Base-by-base conservation (phyloP, 495 filamentous ascomycete genomes). In the Physcia stellaris region DNA sequence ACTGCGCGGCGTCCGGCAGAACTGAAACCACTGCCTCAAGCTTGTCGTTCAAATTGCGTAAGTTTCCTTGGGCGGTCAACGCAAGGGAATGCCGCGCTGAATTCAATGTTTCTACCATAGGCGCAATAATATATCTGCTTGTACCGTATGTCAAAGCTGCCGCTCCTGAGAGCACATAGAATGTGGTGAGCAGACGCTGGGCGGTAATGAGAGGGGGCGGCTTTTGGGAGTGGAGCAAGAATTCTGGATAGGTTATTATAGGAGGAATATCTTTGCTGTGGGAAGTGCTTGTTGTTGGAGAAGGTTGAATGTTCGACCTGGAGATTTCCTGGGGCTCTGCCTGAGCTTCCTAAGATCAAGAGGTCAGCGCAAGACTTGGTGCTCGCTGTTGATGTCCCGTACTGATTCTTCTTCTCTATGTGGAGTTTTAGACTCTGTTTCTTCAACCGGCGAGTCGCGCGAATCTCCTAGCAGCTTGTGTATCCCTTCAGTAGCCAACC, bases 161-260 rank as follows among this genome's bases (percentile, higher is more conserved):
- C 2, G 84, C 54, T 9, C 75, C 79, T 10, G 71, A 72, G 10
- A 83, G 76, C 46, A 79, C 64, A 59, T 94, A 86, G 47, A 88
- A 62, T 10, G 86, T 79, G 55, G 76, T 82, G 35, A 87, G 63
- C 24, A 95, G 66, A 28, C 77, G 74, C 27, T 67, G 63, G 41
- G 79, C 70, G 12, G 85, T 90, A 23, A 96, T 69, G 2, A 96
- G 63, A 0, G 90, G 86, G 1, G 79, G 73, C 6, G 84, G 75
- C 22, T 80, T 83, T 35, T 60, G 48, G 7, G 70, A 54, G 32
- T 75, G 60, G 37, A 70, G 49, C 47, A 96, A 77, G 60, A 94
- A 95, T 58, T 98, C 90, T 33, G 90, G 90, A 60, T 95, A 96
- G 18, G 90, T 98, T 51, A 96, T 80, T 47, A 98, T 86, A n/a